Evolutionary conservation across 108 stramenopile genomes (phyloP), one percentile per base, ranked within the genome.

Genomic region (Pseudonitzschia pungens): DNA sequence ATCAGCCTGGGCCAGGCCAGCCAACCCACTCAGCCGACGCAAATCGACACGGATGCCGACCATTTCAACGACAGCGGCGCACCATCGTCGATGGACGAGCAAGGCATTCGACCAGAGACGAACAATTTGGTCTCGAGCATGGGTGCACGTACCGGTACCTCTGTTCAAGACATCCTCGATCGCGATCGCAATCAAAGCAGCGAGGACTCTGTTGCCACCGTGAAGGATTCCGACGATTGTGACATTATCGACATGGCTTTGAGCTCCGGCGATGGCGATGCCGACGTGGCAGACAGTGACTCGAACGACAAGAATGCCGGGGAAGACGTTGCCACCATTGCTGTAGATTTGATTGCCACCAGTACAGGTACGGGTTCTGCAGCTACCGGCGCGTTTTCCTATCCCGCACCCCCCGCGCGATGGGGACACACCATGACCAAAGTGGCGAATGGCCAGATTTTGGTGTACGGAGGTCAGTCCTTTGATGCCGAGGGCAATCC

Each of bases 401-500:
- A 58, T 24, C 57, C 65, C 12, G 57, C 75, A 10, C 89, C 92
- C 16, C 80, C 85, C 70, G 78, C 86, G 20, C 77, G 93, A 36
- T 95, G 93, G 93, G 93, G 91, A 44, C 89, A 92, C 31, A 88
- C 86, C 15, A 85, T 90, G 84, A 89, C 89, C 11, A 69, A 78
- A 74, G 78, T 95, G 22, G 87, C 89, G 36, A 79, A 85, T 54
- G 69, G 70, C n/a, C 79, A 86, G 20, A 63, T 92, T 27, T 66
- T 95, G 24, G 84, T 92, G 3, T 92, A 95, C 66, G 93, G 93
- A 53, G 93, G 93, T 32, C 90, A 92, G 80, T 81, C 84, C 28
- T 73, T 84, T 60, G 75, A 73, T 55, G n/a, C 36, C n/a, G 12
- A 73, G 44, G 76, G 81, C 18, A 56, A 76, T 24, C 68, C 83